Conservation (phyloP, 192 early-diverging fungal species). For the Linnemannia zychae region DNA sequence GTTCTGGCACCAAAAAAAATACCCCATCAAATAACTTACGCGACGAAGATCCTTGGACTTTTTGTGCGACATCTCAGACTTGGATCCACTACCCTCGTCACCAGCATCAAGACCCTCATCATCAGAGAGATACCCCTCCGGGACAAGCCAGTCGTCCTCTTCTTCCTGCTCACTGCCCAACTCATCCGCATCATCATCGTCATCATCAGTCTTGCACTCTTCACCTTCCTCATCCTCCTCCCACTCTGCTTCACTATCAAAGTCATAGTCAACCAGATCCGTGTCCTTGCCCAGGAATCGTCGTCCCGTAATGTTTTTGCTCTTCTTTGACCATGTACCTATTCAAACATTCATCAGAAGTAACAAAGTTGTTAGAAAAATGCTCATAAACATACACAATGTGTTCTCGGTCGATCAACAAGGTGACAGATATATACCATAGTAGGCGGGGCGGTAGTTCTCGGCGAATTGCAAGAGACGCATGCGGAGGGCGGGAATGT, state of each 20-base stretch:
- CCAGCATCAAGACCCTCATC: constrained; percentile 71
- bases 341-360: constrained; percentile 13
- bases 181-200: constrained; percentile 79
- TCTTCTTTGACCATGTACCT: constrained; percentile 83
- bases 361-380: neutral
- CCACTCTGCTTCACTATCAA: constrained; percentile 95
- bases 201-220: constrained; percentile 82
- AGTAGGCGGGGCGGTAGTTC: constrained; percentile 82
- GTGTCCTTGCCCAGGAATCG: constrained; percentile 76
- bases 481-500: constrained; percentile 58
- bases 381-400: too few species aligned
- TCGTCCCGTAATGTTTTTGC: constrained; percentile 66
- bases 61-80: constrained; percentile 14
- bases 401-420: too few species aligned
- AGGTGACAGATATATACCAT: constrained; percentile 61
- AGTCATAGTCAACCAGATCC: constrained; percentile 80
- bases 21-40: constrained; percentile 10
- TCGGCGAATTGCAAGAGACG: constrained; percentile 79
- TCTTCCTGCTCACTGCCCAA: constrained; percentile 69
- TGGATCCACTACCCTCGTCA: constrained; percentile 37
- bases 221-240: constrained; percentile 92
- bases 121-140: constrained; percentile 89
- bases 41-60: constrained; percentile 41
- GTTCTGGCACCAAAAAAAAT: neutral
- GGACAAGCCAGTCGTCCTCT: constrained; percentile 85